A percentile compares a stretch with the other conserved stretches of the same genome.
Conservation (phyloP, 192 early-diverging fungal genomes). For the Bifiguratus adelaidae region DNA sequence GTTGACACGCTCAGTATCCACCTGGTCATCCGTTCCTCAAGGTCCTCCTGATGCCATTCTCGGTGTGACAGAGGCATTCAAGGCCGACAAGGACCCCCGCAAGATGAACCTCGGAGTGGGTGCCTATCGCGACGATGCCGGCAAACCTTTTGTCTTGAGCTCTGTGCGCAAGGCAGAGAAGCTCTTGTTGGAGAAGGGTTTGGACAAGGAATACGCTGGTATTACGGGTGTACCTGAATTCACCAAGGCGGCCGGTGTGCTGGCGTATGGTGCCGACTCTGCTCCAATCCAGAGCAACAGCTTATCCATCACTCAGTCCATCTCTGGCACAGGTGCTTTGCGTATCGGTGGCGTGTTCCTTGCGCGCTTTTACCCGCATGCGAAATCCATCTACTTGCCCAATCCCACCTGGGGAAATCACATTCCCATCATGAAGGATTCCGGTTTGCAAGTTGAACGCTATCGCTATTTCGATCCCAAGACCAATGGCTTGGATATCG, state of each 20-base stretch:
- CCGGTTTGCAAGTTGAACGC: constrained; percentile 74
- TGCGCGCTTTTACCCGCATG: constrained; percentile 60
- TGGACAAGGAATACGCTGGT: constrained; percentile 96
- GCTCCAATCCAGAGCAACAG: constrained; percentile 52
- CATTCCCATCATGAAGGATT: constrained; percentile 81
- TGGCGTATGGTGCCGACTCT: constrained; percentile 78
- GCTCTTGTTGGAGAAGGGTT: constrained; percentile 44
- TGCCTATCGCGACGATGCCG: constrained; percentile 90
- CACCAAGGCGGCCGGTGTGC: constrained; percentile 66
- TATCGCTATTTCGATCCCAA: constrained; percentile 94
- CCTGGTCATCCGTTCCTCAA: constrained; percentile 46
- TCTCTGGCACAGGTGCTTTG: constrained; percentile 97
- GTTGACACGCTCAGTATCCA: constrained; percentile 18
- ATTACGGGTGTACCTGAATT: constrained; percentile 88
- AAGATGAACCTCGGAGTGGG: constrained; percentile 99
- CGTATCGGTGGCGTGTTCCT: constrained; percentile 89
- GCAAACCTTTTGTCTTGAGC: constrained; percentile 87
- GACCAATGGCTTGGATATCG: constrained; percentile 90
- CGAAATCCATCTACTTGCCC: constrained; percentile 85
- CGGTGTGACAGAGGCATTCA: constrained; percentile 91
- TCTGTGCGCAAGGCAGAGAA: constrained; percentile 88
- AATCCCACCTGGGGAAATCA: constrained; percentile 99
- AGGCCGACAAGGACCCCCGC: constrained; percentile 74
- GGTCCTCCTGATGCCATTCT: constrained; percentile 74
- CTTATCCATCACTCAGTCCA: constrained; percentile 79